A percentile compares a stretch with the other conserved stretches of the same genome.
Evolutionary conservation across 345 rosid species (phyloP).

Genomic region (Populus davidiana): DNA sequence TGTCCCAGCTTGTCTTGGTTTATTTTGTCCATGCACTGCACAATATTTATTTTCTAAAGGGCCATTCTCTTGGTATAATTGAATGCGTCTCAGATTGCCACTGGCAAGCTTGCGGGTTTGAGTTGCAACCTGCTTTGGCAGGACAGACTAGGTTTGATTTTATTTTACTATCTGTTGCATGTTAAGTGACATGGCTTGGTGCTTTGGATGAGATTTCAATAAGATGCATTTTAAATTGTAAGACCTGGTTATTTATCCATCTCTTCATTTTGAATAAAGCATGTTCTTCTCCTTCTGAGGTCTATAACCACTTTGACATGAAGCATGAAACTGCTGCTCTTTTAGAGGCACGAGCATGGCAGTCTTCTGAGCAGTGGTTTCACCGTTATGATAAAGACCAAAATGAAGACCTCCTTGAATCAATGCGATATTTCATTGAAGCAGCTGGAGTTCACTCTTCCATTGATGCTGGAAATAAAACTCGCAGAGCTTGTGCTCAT

Average conservation of each 20-base stretch:
- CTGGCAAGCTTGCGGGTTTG: slow-evolving; percentile 3
- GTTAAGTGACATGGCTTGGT: background rate
- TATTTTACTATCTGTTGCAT: background rate
- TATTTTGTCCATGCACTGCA: background rate
- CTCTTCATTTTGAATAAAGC: background rate
- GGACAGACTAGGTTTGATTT: background rate
- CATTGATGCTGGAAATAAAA: slow-evolving; percentile 93
- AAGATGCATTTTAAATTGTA: background rate
- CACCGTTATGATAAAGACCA: slow-evolving; percentile 71
- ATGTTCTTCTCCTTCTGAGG: slow-evolving; percentile 45
- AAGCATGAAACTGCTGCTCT: slow-evolving; percentile 91
- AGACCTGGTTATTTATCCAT: background rate
- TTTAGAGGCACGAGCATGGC: slow-evolving; percentile 76
- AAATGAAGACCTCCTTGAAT: slow-evolving; percentile 87
- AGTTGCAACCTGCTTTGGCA: background rate
- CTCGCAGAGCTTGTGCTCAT: slow-evolving; percentile 75
- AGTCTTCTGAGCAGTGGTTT: slow-evolving; percentile 77
- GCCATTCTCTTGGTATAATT: background rate
- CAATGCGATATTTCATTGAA: slow-evolving; percentile 90
- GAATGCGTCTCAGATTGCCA: background rate
- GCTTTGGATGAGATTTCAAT: background rate
- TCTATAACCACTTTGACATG: slow-evolving; percentile 93
- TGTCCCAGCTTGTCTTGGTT: background rate
- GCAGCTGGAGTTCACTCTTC: slow-evolving; percentile 95
- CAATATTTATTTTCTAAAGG: background rate